Conservation (phyloP, 495 filamentous ascomycete genomes). For the Hyaloscypha hepaticicola region DNA sequence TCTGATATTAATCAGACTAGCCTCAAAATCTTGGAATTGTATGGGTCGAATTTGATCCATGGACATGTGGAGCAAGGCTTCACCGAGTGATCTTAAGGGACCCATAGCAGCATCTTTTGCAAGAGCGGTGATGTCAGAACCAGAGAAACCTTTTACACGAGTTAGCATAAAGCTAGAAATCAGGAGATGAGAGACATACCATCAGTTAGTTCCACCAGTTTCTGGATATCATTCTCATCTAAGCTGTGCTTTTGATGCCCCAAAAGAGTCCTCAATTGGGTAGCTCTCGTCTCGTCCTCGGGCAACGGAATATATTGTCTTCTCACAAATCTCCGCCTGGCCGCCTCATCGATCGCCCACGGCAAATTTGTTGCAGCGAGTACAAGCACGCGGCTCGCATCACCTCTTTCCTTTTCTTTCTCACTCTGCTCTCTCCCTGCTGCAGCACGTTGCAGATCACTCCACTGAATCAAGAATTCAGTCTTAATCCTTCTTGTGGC, state of each 20-base stretch:
- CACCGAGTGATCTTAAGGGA: slow-evolving; percentile 85
- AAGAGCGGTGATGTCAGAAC: slow-evolving; percentile 94
- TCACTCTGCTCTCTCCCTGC: slow-evolving; percentile 76
- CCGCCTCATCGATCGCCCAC: slow-evolving; percentile 98
- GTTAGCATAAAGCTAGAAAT: slow-evolving; percentile 14
- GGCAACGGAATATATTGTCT: slow-evolving; percentile 96
- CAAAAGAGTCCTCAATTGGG: slow-evolving; percentile 74
- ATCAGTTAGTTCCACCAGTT: slow-evolving; percentile 79
- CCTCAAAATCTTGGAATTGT: slow-evolving; percentile 75
- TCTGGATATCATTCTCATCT: slow-evolving; percentile 67
- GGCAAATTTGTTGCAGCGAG: slow-evolving; percentile 95
- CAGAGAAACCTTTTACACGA: slow-evolving; percentile 74
- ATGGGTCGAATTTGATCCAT: slow-evolving; percentile 95
- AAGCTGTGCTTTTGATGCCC: slow-evolving; percentile 85
- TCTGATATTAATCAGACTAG: slow-evolving; percentile 80
- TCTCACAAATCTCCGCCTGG: slow-evolving; percentile 85
- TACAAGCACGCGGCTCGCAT: slow-evolving; percentile 87
- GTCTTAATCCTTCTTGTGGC: slow-evolving; percentile 94
- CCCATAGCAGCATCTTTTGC: slow-evolving; percentile 99
- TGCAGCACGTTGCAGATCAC: slow-evolving; percentile 85
- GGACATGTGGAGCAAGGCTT: slow-evolving; percentile 82
- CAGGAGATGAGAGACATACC: slow-evolving; percentile 52
- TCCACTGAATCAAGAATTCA: slow-evolving; percentile 98
- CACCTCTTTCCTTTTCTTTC: slow-evolving; percentile 70
- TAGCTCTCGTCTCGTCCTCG: slow-evolving; percentile 73